Base-by-base conservation (phyloP, 805 yeast genomes). In the Jamesozyma hellenica region DNA sequence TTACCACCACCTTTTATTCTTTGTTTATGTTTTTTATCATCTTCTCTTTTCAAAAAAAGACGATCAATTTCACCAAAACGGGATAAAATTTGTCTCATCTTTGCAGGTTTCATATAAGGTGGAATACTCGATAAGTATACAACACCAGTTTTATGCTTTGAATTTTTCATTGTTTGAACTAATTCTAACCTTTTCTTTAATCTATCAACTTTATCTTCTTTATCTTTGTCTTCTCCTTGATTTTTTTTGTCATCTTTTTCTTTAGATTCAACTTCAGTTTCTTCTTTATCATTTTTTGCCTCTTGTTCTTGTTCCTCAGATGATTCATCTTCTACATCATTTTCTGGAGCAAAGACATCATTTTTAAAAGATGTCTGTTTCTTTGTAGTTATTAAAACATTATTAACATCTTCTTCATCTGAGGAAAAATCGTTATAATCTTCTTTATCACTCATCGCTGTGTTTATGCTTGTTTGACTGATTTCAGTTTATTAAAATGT, bases 41-140 rank as follows among this genome's bases (percentile, higher is more conserved):
- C 83, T 59, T 92, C 98, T 13, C 94, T 95, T 48, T 86, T 82
- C 46, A 92, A 63, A 56, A 82, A 92, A 6, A 92, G 65, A 47
- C 97, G 69, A 51, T 85, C 95, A n/a, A 90, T 71, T 43, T 76
- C 77, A 10, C 98, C 98, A 63, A 90, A 92, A 45, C 85, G 68
- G 4, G 78, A 61, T 27, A 92, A 65, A 11, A 92, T 73, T 38
- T 87, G 92, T 51, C 94, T 72, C 63, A 92, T 67, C 57, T 87
- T 92, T 2, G 81, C 75, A 1, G 98, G 97, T 57, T 88, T 88
- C 98, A 92, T 92, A 56, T 82, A 92, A 19, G 98, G 98, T 0
- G 98, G 98, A 9, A 92, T 74, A 36, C 80, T 74, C 0, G 96
- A 87, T 3, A 92, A 61, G 51, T 92, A 92, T n/a, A 94, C 80